These are phyloP conservation scores for Marchantia paleacea DNA, from an alignment of 225 moss, liverwort and hornwort species.

Conservation along the genomic window DNA sequence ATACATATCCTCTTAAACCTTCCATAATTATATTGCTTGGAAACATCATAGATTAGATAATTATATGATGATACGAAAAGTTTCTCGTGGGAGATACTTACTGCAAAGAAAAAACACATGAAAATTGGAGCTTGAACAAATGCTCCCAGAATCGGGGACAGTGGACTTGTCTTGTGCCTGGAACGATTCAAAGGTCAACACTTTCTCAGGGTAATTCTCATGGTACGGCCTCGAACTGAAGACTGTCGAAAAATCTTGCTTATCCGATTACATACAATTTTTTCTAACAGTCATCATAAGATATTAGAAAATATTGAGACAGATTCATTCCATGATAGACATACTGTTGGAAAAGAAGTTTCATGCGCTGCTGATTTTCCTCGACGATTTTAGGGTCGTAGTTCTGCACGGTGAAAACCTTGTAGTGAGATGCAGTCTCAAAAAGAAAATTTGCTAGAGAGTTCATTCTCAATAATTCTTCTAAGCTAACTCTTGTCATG, in stretches of 20 bases:
- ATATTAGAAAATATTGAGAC: too few species aligned
- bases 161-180: conserved; percentile 95
- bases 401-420: conserved; percentile 44
- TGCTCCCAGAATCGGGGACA: conserved; percentile 85
- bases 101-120: conserved; percentile 99
- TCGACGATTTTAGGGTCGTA: conserved; percentile 91
- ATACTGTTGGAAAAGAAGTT: conserved; percentile 78
- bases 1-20: not conserved
- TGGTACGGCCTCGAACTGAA: too few species aligned
- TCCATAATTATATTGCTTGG: not conserved
- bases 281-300: too few species aligned
- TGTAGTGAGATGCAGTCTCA: not conserved
- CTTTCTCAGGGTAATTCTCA: not conserved
- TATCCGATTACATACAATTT: too few species aligned
- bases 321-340: not conserved
- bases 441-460: not conserved
- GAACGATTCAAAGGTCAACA: not conserved
- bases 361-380: conserved; percentile 83
- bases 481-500: not conserved
- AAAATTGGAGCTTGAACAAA: conserved; percentile 97
- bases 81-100: conserved; percentile 34
- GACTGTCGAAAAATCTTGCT: too few species aligned
- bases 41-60: too few species aligned
- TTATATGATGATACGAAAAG: not conserved
- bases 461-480: not conserved